Conservation (phyloP, 495 filamentous ascomycete species). For the Aspergillus conjunctus region DNA sequence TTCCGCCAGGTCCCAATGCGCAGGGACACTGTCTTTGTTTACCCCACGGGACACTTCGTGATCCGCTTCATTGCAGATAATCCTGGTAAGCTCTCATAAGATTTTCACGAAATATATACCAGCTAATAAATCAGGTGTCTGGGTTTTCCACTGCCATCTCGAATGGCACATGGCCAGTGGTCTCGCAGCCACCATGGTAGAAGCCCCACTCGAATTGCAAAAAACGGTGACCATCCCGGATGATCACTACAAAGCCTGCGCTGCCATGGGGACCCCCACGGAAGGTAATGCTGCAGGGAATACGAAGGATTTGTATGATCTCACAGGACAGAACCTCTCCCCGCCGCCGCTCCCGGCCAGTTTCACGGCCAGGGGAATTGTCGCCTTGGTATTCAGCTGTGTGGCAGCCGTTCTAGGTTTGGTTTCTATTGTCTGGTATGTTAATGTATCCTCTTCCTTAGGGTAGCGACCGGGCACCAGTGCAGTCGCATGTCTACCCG, state of each 20-base stretch:
- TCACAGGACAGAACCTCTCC: conserved; percentile 60
- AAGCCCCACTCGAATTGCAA: conserved; percentile 67
- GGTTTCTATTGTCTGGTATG: conserved; percentile 69
- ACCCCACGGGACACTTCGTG: conserved; percentile 60
- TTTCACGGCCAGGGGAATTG: conserved; percentile 62
- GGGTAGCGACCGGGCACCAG: neutral
- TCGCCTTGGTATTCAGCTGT: conserved; percentile 72
- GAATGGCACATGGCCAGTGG: conserved; percentile 81
- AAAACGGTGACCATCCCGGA: conserved; percentile 60
- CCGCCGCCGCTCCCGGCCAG: conserved; percentile 64
- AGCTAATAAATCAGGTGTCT: conserved; percentile 73
- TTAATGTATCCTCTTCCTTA: conserved; percentile 19
- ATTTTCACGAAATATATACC: conserved; percentile 44
- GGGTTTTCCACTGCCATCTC: conserved; percentile 81
- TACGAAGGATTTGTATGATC: conserved; percentile 60
- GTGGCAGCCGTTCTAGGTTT: conserved; percentile 74
- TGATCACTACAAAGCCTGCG: conserved; percentile 65
- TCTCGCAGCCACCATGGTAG: conserved; percentile 70
- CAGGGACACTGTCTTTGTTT: conserved; percentile 60
- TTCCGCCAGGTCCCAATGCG: conserved; percentile 53
- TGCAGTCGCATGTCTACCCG: neutral
- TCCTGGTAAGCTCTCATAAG: conserved; percentile 31
- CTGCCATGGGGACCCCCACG: conserved; percentile 40
- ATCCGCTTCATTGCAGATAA: conserved; percentile 72
- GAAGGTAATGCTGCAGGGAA: conserved; percentile 80